Evolutionary conservation across 148 eudicot species (phyloP).

Genomic region (Pouteria glomerata): DNA sequence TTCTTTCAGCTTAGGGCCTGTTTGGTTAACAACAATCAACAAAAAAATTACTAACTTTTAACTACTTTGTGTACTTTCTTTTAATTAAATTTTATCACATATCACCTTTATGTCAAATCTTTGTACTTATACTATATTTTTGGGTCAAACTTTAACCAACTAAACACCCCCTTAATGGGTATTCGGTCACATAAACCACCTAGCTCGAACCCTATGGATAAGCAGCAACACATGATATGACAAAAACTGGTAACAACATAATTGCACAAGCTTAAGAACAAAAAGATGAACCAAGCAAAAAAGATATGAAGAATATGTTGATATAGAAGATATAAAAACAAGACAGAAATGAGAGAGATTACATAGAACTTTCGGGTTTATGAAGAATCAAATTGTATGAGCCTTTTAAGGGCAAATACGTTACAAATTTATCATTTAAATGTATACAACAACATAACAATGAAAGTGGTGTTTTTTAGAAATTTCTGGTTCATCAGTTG

Average conservation of each 20-base stretch:
- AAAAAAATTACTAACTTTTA: too few species aligned
- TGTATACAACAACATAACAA: background rate
- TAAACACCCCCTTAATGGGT: too few species aligned
- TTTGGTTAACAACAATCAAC: too few species aligned
- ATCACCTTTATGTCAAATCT: too few species aligned
- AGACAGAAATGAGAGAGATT: conserved; percentile 3
- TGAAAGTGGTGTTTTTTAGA: background rate
- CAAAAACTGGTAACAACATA: background rate
- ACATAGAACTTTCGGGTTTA: background rate
- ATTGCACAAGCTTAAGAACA: background rate
- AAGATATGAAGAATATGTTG: background rate
- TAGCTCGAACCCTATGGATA: too few species aligned
- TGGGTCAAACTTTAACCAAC: too few species aligned
- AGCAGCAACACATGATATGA: background rate
- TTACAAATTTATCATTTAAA: background rate
- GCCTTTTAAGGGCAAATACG: background rate
- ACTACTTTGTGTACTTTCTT: too few species aligned
- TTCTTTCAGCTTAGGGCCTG: too few species aligned
- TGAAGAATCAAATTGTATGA: background rate
- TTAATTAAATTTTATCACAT: too few species aligned
- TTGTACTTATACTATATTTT: too few species aligned
- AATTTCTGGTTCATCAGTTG: background rate
- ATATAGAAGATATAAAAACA: background rate
- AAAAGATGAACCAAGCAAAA: background rate
- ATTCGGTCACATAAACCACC: too few species aligned